Evolutionary conservation across 2,329 filamentous ascomycete genomes (phyloP).

Genomic region (Cordyceps tenuipes): DNA sequence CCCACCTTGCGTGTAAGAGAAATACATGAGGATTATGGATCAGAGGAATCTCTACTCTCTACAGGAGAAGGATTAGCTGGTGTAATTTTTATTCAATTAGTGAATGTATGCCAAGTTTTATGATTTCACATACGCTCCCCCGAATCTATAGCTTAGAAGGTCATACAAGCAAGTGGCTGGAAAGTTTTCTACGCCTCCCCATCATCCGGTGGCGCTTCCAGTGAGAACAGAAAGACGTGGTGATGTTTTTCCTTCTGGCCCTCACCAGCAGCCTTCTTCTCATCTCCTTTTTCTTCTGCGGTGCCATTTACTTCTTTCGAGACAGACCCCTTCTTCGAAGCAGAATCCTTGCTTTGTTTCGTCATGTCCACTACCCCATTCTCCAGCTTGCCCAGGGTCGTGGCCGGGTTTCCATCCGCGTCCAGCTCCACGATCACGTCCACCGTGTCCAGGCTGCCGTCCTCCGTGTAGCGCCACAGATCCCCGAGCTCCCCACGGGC

Average conservation of each 20-base stretch:
- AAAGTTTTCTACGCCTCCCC: background rate
- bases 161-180: background rate
- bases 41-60: background rate
- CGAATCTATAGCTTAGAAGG: background rate
- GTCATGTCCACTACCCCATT: constrained; percentile 30
- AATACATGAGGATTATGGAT: background rate
- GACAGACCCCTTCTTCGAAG: constrained; percentile 8
- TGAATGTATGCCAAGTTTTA: too few species aligned
- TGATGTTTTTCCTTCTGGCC: constrained; percentile 18
- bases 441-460: constrained; percentile 46
- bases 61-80: background rate
- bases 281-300: constrained; percentile 12
- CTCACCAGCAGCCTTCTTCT: constrained; percentile 13
- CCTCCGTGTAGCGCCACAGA: constrained; percentile 80
- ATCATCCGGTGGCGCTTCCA: constrained; percentile 21
- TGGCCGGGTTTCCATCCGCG: constrained; percentile 36
- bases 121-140: too few species aligned
- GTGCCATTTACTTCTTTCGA: background rate
- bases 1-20: background rate
- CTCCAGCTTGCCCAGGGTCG: constrained; percentile 29
- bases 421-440: constrained; percentile 50
- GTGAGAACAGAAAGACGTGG: constrained; percentile 26
- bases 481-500: constrained; percentile 60
- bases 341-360: constrained; percentile 18
- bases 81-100: too few species aligned